phyloP scores from a whole-genome alignment of 129 eudicot species.

The Cynara cardunculus region DNA sequence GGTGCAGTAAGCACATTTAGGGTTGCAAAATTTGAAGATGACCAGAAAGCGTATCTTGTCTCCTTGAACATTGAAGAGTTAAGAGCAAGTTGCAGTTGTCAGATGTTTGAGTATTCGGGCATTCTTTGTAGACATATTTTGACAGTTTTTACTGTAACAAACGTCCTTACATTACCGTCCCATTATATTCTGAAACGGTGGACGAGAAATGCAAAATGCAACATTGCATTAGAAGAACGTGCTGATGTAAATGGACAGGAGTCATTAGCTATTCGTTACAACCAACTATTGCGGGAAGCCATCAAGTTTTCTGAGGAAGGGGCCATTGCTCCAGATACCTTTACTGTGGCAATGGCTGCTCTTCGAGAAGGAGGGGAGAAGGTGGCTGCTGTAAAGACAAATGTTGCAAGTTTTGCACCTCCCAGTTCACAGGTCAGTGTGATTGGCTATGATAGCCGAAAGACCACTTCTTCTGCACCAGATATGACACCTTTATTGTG shows the following conservation, averaged over 20 bases:
- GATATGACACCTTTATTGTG: constrained; percentile 69
- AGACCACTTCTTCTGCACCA: constrained; percentile 34
- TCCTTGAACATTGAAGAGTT: constrained; percentile 56
- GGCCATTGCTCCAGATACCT: constrained; percentile 63
- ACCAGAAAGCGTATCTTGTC: constrained; percentile 57
- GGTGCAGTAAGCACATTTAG: constrained; percentile 66
- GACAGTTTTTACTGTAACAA: constrained; percentile 90
- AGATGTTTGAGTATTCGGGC: constrained; percentile 84
- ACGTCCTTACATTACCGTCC: constrained; percentile 77
- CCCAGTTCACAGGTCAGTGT: constrained; percentile 47
- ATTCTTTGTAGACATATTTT: constrained; percentile 81
- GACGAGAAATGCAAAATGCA: constrained; percentile 72
- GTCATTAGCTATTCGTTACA: constrained; percentile 55
- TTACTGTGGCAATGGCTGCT: constrained; percentile 47
- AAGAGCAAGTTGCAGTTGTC: constrained; percentile 85
- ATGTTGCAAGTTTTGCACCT: constrained; percentile 52
- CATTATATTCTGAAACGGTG: constrained; percentile 83
- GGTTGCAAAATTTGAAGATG: constrained; percentile 92
- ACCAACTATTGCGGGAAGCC: constrained; percentile 62
- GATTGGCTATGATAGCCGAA: constrained; percentile 51
- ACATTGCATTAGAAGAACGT: constrained; percentile 43
- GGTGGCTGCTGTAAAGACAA: constrained; percentile 53
- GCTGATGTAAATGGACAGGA: constrained; percentile 40
- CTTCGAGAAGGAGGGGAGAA: constrained; percentile 71
- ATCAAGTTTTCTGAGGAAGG: constrained; percentile 78